Base-by-base conservation (phyloP, 495 filamentous ascomycete species). In the Choiromyces venosus region DNA sequence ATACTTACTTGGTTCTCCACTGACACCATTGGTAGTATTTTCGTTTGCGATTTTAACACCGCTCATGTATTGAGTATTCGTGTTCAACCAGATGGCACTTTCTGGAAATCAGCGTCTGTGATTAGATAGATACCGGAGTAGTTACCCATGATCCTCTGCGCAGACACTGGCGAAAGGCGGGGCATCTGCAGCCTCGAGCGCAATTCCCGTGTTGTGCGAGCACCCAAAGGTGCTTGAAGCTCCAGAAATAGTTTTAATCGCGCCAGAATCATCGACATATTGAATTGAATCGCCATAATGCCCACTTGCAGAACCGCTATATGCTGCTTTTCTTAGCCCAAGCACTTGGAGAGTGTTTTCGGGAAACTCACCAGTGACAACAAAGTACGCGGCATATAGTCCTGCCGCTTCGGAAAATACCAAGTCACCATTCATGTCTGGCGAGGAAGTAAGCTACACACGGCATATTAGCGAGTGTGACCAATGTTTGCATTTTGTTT, bases 171-270 rank as follows among this genome's bases (percentile, higher is more conserved):
- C 85, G 71, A 84, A 86, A 0, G 86, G 86, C 25, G 85, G 77
- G 1, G 81, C 82, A 64, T 85, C 84, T 14, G 86, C 85, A 39
- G 83, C 85, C 72, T 87, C 86, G 69, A 88, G 84, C 2, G 86
- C 86, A 68, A 88, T 88, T 56, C 87, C 86, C 1, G 86, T 88
- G 77, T 88, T 88, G 81, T 88, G 86, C 71, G 83, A 86, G 79
- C 86, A 88, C n/a, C 86, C 86, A 84, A 85, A 87, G 33, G 82
- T 74, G 77, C 85, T 86, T 10, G 83, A 82, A 6, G 86, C 85
- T 4, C 84, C 85, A 9, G 73, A 36, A 61, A 87, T 86, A 14
- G 76, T 81, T 64, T 83, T 69, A 21, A 88, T 74, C 0, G 76
- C 80, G 42, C 87, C 86, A 36, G 79, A 73, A 4, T 83, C 81